Percentiles rank a stretch among this genome's conserved stretches.
These are phyloP conservation scores for Plantago elongata DNA, from an alignment of 257 asterid genomes.

Conservation along the genomic window DNA sequence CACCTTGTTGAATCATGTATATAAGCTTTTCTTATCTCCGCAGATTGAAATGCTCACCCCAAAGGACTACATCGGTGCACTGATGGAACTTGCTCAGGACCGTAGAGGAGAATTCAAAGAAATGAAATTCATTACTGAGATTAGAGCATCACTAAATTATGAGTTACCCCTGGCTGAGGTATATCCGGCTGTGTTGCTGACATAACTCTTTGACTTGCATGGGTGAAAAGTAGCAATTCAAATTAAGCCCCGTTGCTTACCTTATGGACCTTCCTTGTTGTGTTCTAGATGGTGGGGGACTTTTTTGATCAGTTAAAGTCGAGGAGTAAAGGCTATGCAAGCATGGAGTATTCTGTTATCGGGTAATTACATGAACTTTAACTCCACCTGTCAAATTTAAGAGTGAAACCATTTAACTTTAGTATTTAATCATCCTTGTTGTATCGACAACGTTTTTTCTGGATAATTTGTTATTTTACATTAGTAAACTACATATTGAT, in stretches of 20 bases:
- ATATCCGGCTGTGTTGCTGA: conserved; percentile 26
- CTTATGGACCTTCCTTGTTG: conserved; percentile 18
- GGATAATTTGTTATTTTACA: too few relatives aligned
- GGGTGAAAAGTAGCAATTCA: conserved; percentile 12
- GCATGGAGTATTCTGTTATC: conserved; percentile 95
- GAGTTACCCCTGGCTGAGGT: conserved; percentile 98
- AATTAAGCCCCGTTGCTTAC: conserved; percentile 16
- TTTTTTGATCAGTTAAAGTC: conserved; percentile 99
- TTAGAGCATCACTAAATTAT: conserved; percentile 66
- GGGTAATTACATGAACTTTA: conserved; percentile 46
- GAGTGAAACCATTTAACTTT: not conserved
- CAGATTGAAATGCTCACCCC: conserved; percentile 97
- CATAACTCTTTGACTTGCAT: conserved; percentile 6
- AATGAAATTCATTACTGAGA: conserved; percentile 85
- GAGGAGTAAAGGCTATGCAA: conserved; percentile 97
- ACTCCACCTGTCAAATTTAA: conserved; percentile 1
- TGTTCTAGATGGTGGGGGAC: conserved; percentile 95
- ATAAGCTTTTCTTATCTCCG: conserved; percentile 22
- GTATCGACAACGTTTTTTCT: too few relatives aligned
- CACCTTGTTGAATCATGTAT: conserved; percentile 20
- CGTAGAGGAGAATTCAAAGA: conserved; percentile 94
- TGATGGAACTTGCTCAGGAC: conserved; percentile 99
- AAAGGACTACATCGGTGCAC: conserved; percentile 87
- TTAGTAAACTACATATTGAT: too few relatives aligned
- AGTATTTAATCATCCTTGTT: too few relatives aligned